Evolutionary conservation across 2,329 filamentous ascomycete genomes (phyloP), one percentile per base, ranked within the genome.

Genomic region (Colletotrichum sansevieriae): DNA sequence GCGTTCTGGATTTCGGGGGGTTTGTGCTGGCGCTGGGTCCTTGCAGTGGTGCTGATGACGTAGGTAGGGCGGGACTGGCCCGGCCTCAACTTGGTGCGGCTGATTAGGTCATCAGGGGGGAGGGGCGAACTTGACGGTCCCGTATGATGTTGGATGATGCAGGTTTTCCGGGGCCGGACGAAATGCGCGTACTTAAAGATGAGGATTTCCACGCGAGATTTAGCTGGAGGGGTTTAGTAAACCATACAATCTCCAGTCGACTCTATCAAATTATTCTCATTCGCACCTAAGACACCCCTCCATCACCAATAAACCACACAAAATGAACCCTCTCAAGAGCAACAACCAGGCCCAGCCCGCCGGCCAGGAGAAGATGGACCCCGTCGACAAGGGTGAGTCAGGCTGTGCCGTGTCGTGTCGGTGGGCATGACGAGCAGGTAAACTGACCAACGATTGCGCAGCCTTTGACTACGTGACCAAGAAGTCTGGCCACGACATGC

Each of bases 351-450:
- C 60, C 15, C 51, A 39, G 15, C 43, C 61, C 33, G 63, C 57
- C 3, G 66, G 57, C 10, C 59, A 64, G 49, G 15, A 62, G 7
- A 71, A 78, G 74, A 13, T 76, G 35, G 81, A 83, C 71, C 80
- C 80, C 67, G 72, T 76, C 2, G 80, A 82, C 72, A 82, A 81
- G 76, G 78, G 80, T 82, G 68, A 22, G 73, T 57, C 4, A n/a
- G 1, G 0, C 6, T 1, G 29, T 29, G 3, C 25, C 25, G 25
- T 25, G 25, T 4, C 25, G 25, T 5, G 4, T 5, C 25, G 25
- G 25, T 5, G 4, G 25, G 25, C 25, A 25, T 4, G 25, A 4
- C 3, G 25, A 29, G 29, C 29, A 29, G 7, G 29, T 7, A 1
- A 29, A 4, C 29, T 29, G 7, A 29, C 7, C 0, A 9, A 29